These are phyloP conservation scores for Trichoderma sp. DNA, from an alignment of 2,329 filamentous ascomycete genomes.

Conservation along the genomic window DNA sequence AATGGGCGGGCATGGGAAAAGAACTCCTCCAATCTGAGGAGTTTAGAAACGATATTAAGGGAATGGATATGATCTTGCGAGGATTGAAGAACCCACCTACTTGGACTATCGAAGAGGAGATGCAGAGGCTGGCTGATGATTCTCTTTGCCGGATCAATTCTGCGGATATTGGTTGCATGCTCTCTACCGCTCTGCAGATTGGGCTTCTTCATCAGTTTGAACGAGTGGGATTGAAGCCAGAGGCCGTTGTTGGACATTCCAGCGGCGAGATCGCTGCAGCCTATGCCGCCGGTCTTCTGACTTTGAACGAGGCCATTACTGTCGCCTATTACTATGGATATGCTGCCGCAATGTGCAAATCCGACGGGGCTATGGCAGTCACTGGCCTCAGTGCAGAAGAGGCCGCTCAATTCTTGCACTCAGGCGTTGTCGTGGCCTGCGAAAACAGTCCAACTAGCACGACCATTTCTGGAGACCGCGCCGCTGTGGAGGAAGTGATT, in stretches of 20 bases:
- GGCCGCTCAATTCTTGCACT: slow-evolving; percentile 3
- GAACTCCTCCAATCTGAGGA: slow-evolving; percentile 35
- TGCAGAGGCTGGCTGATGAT: slow-evolving; percentile 20
- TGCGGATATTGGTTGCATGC: slow-evolving; percentile 37
- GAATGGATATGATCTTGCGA: slow-evolving; percentile 4
- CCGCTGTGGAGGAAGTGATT: slow-evolving; percentile 34
- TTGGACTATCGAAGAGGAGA: slow-evolving; percentile 29
- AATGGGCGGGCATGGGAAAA: slow-evolving; percentile 42
- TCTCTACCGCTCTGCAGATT: slow-evolving; percentile 48
- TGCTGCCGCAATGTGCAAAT: slow-evolving; percentile 25
- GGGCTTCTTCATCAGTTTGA: slow-evolving; percentile 42
- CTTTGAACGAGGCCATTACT: slow-evolving; percentile 35
- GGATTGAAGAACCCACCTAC: background rate
- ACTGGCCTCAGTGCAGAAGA: slow-evolving; percentile 33
- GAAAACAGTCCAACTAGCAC: slow-evolving; percentile 40
- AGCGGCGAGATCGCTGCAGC: slow-evolving; percentile 46
- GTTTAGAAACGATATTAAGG: slow-evolving; percentile 31
- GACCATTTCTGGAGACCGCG: slow-evolving; percentile 41
- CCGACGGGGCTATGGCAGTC: slow-evolving; percentile 38
- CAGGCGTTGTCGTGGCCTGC: slow-evolving; percentile 38
- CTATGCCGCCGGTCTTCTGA: slow-evolving; percentile 33
- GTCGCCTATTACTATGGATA: slow-evolving; percentile 41
- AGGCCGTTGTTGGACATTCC: slow-evolving; percentile 42
- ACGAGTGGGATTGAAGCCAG: slow-evolving; percentile 35
- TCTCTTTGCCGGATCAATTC: slow-evolving; percentile 20